Conservation (phyloP, 2,329 filamentous ascomycete genomes). For the Cordyceps cateniannulata region DNA sequence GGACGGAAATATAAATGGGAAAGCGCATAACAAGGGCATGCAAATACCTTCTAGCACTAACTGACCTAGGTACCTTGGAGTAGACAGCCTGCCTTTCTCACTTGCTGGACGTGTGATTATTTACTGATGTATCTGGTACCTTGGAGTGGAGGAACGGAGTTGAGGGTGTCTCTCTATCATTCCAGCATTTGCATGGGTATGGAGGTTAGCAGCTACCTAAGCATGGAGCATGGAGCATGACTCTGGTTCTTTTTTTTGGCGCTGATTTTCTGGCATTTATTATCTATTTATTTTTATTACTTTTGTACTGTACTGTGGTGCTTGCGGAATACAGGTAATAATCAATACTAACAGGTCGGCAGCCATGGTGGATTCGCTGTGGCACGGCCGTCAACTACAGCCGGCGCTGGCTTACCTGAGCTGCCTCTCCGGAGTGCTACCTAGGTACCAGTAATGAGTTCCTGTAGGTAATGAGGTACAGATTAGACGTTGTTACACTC, state of each 20-base stretch:
- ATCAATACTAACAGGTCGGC: too few relatives aligned
- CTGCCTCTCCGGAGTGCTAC: too few relatives aligned
- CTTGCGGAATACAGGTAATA: too few relatives aligned
- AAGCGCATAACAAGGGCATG: background rate
- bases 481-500: background rate
- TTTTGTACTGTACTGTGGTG: too few relatives aligned
- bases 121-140: background rate
- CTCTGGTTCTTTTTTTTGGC: too few relatives aligned
- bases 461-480: background rate
- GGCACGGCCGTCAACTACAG: background rate
- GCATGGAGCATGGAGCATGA: background rate
- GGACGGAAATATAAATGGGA: conserved; percentile 10
- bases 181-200: background rate
- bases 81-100: too few relatives aligned
- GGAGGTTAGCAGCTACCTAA: background rate
- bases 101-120: too few relatives aligned
- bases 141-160: background rate
- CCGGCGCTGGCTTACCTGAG: background rate
- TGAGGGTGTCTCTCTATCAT: background rate
- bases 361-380: too few relatives aligned
- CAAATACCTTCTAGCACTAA: background rate
- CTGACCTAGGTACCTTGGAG: background rate
- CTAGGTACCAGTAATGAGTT: background rate
- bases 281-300: too few relatives aligned
- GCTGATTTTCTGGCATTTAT: too few relatives aligned